These are phyloP conservation scores for Cystofilobasidium macerans DNA, from an alignment of 768 basidiomycete genomes.

Conservation along the genomic window DNA sequence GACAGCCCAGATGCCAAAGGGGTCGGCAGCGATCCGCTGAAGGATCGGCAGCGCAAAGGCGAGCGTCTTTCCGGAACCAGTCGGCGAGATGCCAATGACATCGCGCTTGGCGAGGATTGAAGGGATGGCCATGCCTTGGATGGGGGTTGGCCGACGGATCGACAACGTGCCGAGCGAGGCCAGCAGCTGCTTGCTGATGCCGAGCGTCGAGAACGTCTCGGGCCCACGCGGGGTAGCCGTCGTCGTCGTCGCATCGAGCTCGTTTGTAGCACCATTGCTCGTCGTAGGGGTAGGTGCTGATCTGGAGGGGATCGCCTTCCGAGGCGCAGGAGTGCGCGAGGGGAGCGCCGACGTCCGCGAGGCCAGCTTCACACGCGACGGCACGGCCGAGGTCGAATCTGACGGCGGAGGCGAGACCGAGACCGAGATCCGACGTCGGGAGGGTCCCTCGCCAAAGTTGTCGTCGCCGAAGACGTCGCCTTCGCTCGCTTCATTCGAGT, in stretches of 20 bases:
- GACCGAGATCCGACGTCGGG: no score
- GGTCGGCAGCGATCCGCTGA: conserved; percentile 74
- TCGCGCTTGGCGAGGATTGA: conserved; percentile 74
- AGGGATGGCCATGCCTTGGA: conserved; percentile 83
- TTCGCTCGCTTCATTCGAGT: neutral
- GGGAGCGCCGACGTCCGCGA: conserved; percentile 4
- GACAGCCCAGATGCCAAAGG: conserved; percentile 87
- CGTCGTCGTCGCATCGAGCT: neutral
- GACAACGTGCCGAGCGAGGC: conserved; percentile 66
- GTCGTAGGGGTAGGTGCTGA: neutral
- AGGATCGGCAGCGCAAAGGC: conserved; percentile 94
- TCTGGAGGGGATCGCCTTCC: neutral
- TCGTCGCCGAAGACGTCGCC: neutral
- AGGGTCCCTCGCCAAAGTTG: neutral
- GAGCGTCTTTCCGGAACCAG: conserved; percentile 94
- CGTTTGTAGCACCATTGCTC: no score
- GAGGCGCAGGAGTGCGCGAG: neutral
- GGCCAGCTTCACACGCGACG: conserved; percentile 20
- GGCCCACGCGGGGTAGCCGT: neutral
- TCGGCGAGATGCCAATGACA: conserved; percentile 95
- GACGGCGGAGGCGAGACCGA: neutral
- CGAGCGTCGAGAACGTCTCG: conserved; percentile 37
- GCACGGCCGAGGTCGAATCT: neutral
- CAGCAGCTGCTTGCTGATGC: conserved; percentile 46
- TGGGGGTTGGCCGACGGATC: conserved; percentile 69